These are phyloP conservation scores for Acidiella bohemica DNA, from an alignment of 495 filamentous ascomycete species.

Conservation along the genomic window DNA sequence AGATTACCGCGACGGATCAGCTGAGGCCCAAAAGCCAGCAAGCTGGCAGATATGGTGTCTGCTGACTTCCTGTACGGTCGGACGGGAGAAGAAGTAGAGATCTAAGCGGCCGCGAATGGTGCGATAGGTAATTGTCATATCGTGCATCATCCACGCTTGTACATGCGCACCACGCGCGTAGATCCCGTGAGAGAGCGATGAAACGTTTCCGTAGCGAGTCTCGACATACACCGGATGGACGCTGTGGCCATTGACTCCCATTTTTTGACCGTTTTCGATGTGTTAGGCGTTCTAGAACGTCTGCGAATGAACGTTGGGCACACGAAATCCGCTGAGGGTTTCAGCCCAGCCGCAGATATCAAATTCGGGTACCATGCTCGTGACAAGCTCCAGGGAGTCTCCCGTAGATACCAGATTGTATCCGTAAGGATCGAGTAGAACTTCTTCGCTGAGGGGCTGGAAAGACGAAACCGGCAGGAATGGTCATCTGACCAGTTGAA, in stretches of 20 bases:
- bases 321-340: slow-evolving; percentile 44
- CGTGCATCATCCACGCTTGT: slow-evolving; percentile 20
- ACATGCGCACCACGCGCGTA: slow-evolving; percentile 22
- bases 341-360: slow-evolving; percentile 18
- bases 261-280: slow-evolving; percentile 67
- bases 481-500: slow-evolving; percentile 18
- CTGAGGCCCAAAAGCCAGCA: slow-evolving; percentile 18
- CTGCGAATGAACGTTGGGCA: slow-evolving; percentile 15
- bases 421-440: slow-evolving; percentile 18
- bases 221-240: slow-evolving; percentile 20
- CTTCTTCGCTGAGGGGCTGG: slow-evolving; percentile 7
- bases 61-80: slow-evolving; percentile 15
- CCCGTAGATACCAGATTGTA: slow-evolving; percentile 15
- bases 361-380: slow-evolving; percentile 16
- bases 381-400: slow-evolving; percentile 18
- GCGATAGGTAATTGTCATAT: slow-evolving; percentile 15
- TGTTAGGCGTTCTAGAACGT: slow-evolving; percentile 31
- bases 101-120: slow-evolving; percentile 21
- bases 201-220: slow-evolving; percentile 15
- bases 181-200: slow-evolving; percentile 12
- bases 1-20: slow-evolving; percentile 13
- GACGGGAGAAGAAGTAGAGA: slow-evolving; percentile 19
- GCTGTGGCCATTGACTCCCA: slow-evolving; percentile 40
- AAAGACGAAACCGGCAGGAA: slow-evolving; percentile 16
- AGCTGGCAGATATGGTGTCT: slow-evolving; percentile 12